phyloP scores from a whole-genome alignment of 768 basidiomycete genomes.

The Pisolithus orientalis region DNA sequence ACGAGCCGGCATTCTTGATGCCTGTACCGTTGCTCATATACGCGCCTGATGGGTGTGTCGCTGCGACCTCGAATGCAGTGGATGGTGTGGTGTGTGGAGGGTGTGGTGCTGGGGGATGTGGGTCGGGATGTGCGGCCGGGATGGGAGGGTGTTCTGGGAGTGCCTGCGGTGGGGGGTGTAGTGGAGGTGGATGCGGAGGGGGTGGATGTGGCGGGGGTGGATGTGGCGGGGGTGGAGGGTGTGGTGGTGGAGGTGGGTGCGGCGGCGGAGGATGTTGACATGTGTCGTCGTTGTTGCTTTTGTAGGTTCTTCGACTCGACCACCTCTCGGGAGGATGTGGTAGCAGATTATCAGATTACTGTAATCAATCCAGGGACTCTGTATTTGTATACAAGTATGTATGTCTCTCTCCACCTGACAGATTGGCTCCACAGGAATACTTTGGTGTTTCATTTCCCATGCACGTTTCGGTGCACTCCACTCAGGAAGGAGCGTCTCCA shows the following conservation, averaged over 20 bases:
- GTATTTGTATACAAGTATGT: not conserved
- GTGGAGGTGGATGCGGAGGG: constrained; percentile 5
- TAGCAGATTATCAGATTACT: not conserved
- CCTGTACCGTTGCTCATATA: constrained; percentile 32
- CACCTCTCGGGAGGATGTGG: not conserved
- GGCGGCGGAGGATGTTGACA: not conserved
- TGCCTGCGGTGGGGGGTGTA: constrained; percentile 25
- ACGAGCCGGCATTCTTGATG: constrained; percentile 32
- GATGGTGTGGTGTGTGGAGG: constrained; percentile 2
- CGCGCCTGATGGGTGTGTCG: constrained; percentile 13
- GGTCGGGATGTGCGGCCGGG: constrained; percentile 1
- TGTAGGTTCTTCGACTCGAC: too few species aligned
- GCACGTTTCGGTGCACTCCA: not conserved
- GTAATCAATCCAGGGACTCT: too few species aligned
- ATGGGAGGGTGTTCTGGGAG: constrained; percentile 3
- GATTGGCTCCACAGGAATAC: not conserved
- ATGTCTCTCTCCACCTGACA: too few species aligned
- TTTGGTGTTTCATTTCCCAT: not conserved
- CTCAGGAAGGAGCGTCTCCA: not conserved
- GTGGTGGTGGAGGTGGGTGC: not conserved
- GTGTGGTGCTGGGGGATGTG: constrained; percentile 7
- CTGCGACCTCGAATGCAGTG: constrained; percentile 2
- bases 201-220: not conserved
- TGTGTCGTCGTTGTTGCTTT: too few species aligned
- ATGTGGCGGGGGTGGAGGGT: not conserved